Evolutionary conservation across 371 early-diverging fungal genomes (phyloP).

Genomic region (Mucor mucedo): DNA sequence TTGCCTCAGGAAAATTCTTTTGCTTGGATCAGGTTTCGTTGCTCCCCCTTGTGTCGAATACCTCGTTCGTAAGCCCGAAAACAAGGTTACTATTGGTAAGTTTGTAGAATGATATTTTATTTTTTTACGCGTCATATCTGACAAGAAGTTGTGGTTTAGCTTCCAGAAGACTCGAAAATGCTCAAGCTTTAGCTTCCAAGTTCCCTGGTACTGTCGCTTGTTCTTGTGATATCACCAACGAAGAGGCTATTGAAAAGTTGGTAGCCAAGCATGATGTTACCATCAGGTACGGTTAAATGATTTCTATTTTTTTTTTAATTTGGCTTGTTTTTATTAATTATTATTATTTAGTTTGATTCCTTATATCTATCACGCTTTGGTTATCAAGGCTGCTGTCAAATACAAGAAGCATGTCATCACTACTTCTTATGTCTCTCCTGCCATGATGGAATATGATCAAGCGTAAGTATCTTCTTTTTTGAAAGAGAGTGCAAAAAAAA

Average conservation of each 20-base stretch:
- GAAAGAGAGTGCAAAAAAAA: background rate
- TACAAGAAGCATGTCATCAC: slow-evolving; percentile 88
- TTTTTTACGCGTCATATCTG: slow-evolving; percentile 4
- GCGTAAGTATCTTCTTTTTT: slow-evolving; percentile 53
- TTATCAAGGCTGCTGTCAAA: slow-evolving; percentile 84
- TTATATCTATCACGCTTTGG: slow-evolving; percentile 84
- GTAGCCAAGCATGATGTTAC: slow-evolving; percentile 86
- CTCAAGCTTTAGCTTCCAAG: slow-evolving; percentile 66
- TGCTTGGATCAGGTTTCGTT: slow-evolving; percentile 97
- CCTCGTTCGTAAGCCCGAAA: slow-evolving; percentile 82
- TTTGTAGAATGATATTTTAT: background rate
- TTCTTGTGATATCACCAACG: slow-evolving; percentile 82
- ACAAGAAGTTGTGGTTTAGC: slow-evolving; percentile 52
- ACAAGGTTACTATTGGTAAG: slow-evolving; percentile 80
- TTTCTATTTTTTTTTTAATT: background rate
- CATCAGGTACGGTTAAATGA: slow-evolving; percentile 56
- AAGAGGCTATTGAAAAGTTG: slow-evolving; percentile 82
- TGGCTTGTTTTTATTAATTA: background rate
- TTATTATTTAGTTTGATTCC: slow-evolving; percentile 75
- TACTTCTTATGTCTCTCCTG: slow-evolving; percentile 90
- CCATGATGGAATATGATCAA: slow-evolving; percentile 82
- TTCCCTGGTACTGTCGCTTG: slow-evolving; percentile 69
- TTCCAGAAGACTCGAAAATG: slow-evolving; percentile 81
- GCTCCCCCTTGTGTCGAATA: slow-evolving; percentile 96
- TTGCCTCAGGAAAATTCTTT: slow-evolving; percentile 76